Conservation (phyloP, 2,329 filamentous ascomycete genomes). For the Kalmusia sp. region DNA sequence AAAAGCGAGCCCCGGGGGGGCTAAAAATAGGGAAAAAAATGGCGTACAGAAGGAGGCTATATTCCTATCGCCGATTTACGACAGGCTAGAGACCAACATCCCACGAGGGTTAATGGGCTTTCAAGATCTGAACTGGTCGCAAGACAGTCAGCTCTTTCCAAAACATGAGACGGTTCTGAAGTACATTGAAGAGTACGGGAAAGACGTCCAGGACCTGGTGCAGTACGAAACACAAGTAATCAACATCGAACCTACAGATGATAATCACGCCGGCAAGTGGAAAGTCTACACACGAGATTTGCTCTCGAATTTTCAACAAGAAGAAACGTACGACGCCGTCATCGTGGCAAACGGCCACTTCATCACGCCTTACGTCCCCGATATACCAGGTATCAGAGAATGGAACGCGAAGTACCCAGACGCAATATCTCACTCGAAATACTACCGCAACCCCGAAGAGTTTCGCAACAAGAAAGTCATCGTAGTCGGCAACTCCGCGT, state of each 20-base stretch:
- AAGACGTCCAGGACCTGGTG: conserved; percentile 71
- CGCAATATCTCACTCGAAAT: conserved; percentile 68
- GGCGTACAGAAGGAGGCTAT: conserved; percentile 53
- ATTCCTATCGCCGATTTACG: conserved; percentile 86
- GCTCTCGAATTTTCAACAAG: conserved; percentile 47
- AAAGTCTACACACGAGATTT: conserved; percentile 63
- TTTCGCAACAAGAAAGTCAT: conserved; percentile 76
- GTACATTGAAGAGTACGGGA: conserved; percentile 77
- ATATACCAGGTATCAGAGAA: conserved; percentile 49
- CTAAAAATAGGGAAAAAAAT: background rate
- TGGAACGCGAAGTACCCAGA: conserved; percentile 50
- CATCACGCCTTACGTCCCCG: conserved; percentile 54
- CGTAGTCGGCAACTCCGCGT: conserved; percentile 84
- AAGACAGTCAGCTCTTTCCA: conserved; percentile 75
- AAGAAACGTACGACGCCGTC: conserved; percentile 62
- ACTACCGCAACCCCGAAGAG: conserved; percentile 71
- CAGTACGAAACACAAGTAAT: conserved; percentile 74
- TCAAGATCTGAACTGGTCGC: conserved; percentile 71
- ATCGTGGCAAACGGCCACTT: conserved; percentile 58
- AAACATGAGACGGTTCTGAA: conserved; percentile 71
- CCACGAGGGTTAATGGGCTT: conserved; percentile 82
- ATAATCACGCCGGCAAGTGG: conserved; percentile 58
- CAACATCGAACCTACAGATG: conserved; percentile 56
- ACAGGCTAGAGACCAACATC: conserved; percentile 85
- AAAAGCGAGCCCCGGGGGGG: background rate